phyloP scores from a whole-genome alignment of 2,329 filamentous ascomycete species.

The Xylariaceae sp. region DNA sequence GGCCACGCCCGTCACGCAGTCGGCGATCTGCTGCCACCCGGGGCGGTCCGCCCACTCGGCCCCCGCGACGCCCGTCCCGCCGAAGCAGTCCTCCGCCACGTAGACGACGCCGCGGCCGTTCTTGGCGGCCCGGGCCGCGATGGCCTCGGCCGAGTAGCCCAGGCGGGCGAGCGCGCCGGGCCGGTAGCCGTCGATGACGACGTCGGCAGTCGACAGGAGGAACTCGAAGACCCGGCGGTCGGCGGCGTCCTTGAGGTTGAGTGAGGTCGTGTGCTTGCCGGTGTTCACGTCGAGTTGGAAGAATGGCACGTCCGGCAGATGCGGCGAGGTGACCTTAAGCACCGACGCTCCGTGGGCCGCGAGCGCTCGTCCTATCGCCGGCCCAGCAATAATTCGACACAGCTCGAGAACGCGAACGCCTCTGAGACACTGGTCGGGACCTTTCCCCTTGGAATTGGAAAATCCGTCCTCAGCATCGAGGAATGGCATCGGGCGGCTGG shows the following conservation, averaged over 20 bases:
- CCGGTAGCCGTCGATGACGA: slow-evolving; percentile 28
- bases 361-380: slow-evolving; percentile 46
- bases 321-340: slow-evolving; percentile 60
- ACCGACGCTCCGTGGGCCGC: slow-evolving; percentile 72
- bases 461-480: slow-evolving; percentile 13
- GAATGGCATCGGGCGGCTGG: background rate
- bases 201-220: slow-evolving; percentile 25
- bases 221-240: slow-evolving; percentile 24
- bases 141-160: slow-evolving; percentile 20
- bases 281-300: slow-evolving; percentile 68
- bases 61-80: slow-evolving; percentile 23
- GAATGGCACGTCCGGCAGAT: slow-evolving; percentile 63
- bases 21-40: slow-evolving; percentile 25
- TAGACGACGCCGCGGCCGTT: slow-evolving; percentile 23
- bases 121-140: slow-evolving; percentile 14
- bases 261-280: slow-evolving; percentile 58
- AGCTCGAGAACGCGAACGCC: slow-evolving; percentile 42
- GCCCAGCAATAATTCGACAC: slow-evolving; percentile 40
- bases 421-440: background rate
- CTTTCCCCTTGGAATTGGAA: slow-evolving; percentile 34
- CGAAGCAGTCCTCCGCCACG: slow-evolving; percentile 28
- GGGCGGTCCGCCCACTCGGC: slow-evolving; percentile 21
- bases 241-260: slow-evolving; percentile 50
- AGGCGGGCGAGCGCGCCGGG: slow-evolving; percentile 24
- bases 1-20: slow-evolving; percentile 22